phyloP scores from a whole-genome alignment of 1,139 yeast genomes.

The Meyerozyma smithsonii region DNA sequence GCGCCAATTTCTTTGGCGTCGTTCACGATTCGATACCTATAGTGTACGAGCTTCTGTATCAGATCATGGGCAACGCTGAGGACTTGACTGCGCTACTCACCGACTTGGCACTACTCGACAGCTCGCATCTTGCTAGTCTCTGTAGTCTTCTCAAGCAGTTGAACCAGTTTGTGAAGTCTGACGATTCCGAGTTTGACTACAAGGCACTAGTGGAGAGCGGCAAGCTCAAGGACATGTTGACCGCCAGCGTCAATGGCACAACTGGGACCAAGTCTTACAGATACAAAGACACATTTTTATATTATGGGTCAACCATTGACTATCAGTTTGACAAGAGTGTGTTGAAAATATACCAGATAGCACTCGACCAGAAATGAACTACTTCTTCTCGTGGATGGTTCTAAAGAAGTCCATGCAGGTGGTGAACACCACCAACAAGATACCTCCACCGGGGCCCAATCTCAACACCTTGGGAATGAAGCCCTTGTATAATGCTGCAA shows the following conservation, averaged over 20 bases:
- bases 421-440: conserved; percentile 90
- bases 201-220: background rate
- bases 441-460: conserved; percentile 99
- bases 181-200: background rate
- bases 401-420: conserved; percentile 93
- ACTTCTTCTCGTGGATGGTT: conserved; percentile 40
- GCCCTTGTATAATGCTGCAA: conserved; percentile 84
- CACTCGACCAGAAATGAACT: conserved; percentile 4
- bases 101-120: background rate
- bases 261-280: background rate
- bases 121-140: background rate
- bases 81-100: background rate
- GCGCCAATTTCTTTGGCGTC: background rate
- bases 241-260: background rate
- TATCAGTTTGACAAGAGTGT: background rate
- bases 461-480: conserved; percentile 95
- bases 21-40: conserved; percentile 1
- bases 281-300: conserved; percentile 1
- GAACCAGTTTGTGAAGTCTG: background rate
- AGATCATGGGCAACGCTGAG: background rate
- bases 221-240: background rate
- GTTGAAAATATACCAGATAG: background rate
- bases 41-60: conserved; percentile 1
- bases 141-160: background rate
- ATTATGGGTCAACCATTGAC: background rate